Evolutionary conservation across 495 filamentous ascomycete genomes (phyloP).

Genomic region (Penicillium waksmanii): DNA sequence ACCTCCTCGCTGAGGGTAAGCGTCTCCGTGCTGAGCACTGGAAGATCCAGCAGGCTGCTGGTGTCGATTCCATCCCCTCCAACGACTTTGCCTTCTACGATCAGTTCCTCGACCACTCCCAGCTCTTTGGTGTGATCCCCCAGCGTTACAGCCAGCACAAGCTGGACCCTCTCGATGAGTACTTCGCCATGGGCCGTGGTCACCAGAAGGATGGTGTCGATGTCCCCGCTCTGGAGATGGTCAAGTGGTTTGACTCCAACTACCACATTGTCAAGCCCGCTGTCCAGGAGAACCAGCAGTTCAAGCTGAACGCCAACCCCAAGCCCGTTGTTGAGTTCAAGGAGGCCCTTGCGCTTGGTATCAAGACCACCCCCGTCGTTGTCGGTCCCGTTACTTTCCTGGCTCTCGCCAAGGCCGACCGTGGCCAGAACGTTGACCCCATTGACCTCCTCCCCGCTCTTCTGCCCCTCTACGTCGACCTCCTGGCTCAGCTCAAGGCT

Average conservation of each 20-base stretch:
- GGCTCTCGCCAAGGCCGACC: slow-evolving; percentile 93
- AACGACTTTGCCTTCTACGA: slow-evolving; percentile 99
- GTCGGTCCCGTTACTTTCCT: slow-evolving; percentile 97
- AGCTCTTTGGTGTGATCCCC: slow-evolving; percentile 92
- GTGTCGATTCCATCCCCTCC: slow-evolving; percentile 95
- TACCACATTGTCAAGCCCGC: slow-evolving; percentile 99
- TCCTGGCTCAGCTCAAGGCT: slow-evolving; percentile 87
- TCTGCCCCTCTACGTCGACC: slow-evolving; percentile 87
- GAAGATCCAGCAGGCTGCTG: slow-evolving; percentile 98
- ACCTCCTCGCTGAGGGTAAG: slow-evolving; percentile 92
- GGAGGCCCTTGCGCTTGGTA: slow-evolving; percentile 95
- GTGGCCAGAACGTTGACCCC: slow-evolving; percentile 85
- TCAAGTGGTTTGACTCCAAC: slow-evolving; percentile 99
- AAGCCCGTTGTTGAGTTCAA: slow-evolving; percentile 94
- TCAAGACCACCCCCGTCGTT: slow-evolving; percentile 89
- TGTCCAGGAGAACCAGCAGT: slow-evolving; percentile 91
- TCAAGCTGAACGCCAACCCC: slow-evolving; percentile 82
- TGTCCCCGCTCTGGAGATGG: slow-evolving; percentile 96
- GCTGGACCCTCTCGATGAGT: slow-evolving; percentile 87
- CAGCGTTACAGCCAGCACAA: slow-evolving; percentile 86
- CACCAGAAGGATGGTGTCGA: slow-evolving; percentile 86
- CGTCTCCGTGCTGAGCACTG: slow-evolving; percentile 94
- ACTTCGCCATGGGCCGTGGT: slow-evolving; percentile 99
- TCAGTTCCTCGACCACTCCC: slow-evolving; percentile 97
- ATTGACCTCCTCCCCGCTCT: slow-evolving; percentile 91